phyloP scores from a whole-genome alignment of 2,329 filamentous ascomycete species.

The Xylariaceae sp. region DNA sequence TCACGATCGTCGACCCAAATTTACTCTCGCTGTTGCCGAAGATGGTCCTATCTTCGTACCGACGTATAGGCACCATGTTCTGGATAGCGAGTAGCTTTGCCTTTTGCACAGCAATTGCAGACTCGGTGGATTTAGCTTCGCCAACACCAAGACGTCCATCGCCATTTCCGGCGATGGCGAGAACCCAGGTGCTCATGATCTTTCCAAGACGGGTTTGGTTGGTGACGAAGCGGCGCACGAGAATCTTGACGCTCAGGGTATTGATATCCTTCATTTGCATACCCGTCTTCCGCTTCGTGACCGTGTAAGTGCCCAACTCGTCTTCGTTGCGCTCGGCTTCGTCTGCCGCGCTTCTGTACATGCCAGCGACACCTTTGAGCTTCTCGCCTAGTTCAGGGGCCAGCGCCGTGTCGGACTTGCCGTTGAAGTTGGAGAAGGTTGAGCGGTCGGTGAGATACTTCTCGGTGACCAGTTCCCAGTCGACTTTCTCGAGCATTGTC shows the following conservation, averaged over 20 bases:
- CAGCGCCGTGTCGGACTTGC: conserved; percentile 39
- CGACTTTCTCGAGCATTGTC: conserved; percentile 28
- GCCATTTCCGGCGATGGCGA: conserved; percentile 82
- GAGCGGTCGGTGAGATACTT: conserved; percentile 31
- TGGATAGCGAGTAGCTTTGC: conserved; percentile 77
- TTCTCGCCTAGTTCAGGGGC: conserved; percentile 48
- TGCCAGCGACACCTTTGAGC: conserved; percentile 49
- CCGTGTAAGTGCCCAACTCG: conserved; percentile 46
- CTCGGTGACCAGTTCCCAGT: conserved; percentile 19
- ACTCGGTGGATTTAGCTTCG: conserved; percentile 81
- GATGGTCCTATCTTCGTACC: conserved; percentile 90
- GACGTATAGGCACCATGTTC: conserved; percentile 87
- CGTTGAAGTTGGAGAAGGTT: conserved; percentile 33
- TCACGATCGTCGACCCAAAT: conserved; percentile 80
- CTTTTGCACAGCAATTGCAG: conserved; percentile 62
- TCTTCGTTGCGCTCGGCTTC: conserved; percentile 49
- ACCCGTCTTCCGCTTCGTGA: conserved; percentile 53
- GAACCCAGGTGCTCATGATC: conserved; percentile 69
- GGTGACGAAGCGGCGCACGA: conserved; percentile 70
- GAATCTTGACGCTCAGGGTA: conserved; percentile 61
- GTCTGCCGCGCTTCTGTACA: conserved; percentile 47
- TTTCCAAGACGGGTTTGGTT: conserved; percentile 98
- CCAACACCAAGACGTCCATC: conserved; percentile 84
- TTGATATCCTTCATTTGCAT: conserved; percentile 50
- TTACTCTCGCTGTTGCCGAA: conserved; percentile 81